These are phyloP conservation scores for Gnomoniopsis sp. DNA, from an alignment of 2,329 filamentous ascomycete species.

Conservation along the genomic window DNA sequence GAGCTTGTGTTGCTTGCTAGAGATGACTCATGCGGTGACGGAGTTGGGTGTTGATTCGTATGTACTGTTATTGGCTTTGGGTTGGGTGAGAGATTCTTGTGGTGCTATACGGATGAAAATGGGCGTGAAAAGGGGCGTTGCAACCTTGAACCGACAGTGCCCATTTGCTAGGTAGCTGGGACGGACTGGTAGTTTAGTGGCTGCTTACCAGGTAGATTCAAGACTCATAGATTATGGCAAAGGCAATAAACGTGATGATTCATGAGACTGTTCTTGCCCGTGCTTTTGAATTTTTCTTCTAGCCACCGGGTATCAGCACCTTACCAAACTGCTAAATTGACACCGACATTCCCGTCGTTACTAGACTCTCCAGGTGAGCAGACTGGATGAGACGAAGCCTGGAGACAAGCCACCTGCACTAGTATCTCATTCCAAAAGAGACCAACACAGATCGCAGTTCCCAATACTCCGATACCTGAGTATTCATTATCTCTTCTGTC, in stretches of 20 bases:
- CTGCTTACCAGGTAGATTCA: neutral
- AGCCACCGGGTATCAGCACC: neutral
- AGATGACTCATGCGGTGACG: neutral
- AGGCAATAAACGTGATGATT: slow-evolving; percentile 5
- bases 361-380: neutral
- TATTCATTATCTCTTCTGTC: neutral
- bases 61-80: neutral
- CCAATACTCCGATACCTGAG: no score
- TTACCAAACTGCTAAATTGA: neutral
- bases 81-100: slow-evolving; percentile 1
- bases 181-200: neutral
- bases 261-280: neutral
- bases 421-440: no score
- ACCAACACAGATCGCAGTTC: no score
- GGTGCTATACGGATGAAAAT: neutral
- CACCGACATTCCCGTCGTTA: neutral
- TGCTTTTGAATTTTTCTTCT: neutral
- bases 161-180: neutral
- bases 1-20: neutral
- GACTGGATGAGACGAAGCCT: no score
- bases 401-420: no score
- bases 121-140: neutral
- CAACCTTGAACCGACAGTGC: neutral
- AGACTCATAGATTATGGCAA: slow-evolving; percentile 5
- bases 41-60: slow-evolving; percentile 11